Conservation (phyloP, 106 monocot genomes). For the Acorus gramineus region DNA sequence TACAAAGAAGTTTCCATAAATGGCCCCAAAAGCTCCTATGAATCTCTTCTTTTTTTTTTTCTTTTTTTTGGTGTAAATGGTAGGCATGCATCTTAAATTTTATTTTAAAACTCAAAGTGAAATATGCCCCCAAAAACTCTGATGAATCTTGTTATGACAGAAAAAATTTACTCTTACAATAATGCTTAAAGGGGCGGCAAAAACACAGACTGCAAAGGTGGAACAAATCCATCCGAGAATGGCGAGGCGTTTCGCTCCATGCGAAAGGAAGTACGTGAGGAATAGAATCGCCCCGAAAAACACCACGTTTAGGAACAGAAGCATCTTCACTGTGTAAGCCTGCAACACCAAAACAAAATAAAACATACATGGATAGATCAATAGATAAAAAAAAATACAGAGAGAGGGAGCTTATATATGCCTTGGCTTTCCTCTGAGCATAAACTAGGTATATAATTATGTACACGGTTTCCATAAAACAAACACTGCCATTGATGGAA, state of each 20-base stretch:
- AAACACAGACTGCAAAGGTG: too few relatives aligned
- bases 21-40: too few relatives aligned
- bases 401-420: conserved; percentile 8
- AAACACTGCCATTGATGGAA: conserved; percentile 27
- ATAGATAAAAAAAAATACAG: not conserved
- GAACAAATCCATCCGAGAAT: not conserved
- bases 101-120: too few relatives aligned
- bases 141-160: too few relatives aligned
- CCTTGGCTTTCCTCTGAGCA: conserved; percentile 33
- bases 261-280: conserved; percentile 18
- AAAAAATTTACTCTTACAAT: too few relatives aligned
- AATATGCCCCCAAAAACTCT: too few relatives aligned
- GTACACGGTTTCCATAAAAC: conserved; percentile 28
- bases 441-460: conserved; percentile 28
- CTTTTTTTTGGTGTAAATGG: too few relatives aligned
- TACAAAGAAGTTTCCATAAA: too few relatives aligned
- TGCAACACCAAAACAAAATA: conserved; percentile 6
- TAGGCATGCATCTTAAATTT: too few relatives aligned
- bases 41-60: too few relatives aligned
- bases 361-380: not conserved
- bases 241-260: conserved; percentile 11
- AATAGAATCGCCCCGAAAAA: conserved; percentile 20
- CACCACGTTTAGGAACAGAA: conserved; percentile 27
- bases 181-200: too few relatives aligned
- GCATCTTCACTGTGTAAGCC: conserved; percentile 24